These are phyloP conservation scores for Fagopyrum esculentum DNA, from an alignment of 148 eudicot species.

Conservation along the genomic window DNA sequence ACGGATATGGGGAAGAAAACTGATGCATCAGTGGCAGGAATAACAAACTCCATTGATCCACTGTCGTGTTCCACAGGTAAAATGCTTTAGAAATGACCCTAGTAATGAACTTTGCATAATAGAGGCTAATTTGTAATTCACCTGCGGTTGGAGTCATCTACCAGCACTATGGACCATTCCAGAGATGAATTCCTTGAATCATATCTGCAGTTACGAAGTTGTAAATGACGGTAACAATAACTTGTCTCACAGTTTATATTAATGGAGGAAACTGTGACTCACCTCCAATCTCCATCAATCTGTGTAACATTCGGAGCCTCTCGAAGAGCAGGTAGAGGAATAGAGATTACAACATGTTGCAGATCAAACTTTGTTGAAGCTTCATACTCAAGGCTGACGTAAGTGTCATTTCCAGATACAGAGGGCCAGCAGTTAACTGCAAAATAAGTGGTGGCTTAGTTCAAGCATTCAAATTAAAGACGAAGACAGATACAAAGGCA, in stretches of 20 bases:
- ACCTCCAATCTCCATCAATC: too few species aligned
- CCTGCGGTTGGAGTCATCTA: constrained; percentile 93
- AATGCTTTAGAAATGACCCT: background rate
- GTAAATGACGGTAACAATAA: background rate
- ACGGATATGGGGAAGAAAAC: constrained; percentile 87
- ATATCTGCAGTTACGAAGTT: constrained; percentile 42
- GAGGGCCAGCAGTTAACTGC: constrained; percentile 99
- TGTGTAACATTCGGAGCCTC: too few species aligned
- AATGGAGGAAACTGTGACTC: too few species aligned
- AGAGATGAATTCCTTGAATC: constrained; percentile 79
- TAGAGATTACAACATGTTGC: too few species aligned
- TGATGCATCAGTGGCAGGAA: constrained; percentile 85
- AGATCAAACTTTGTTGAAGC: too few species aligned
- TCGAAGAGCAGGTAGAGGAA: too few species aligned
- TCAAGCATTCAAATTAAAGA: background rate
- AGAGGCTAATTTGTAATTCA: constrained; percentile 17
- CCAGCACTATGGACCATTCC: constrained; percentile 90
- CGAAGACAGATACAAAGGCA: background rate
- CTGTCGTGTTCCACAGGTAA: constrained; percentile 31
- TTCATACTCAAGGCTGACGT: constrained; percentile 22
- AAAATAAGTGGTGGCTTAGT: constrained; percentile 4
- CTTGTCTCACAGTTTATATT: too few species aligned
- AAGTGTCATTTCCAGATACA: constrained; percentile 86
- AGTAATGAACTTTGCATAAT: background rate
- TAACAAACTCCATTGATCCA: constrained; percentile 89